Percentiles rank a stretch among this genome's conserved stretches.
phyloP scores from a whole-genome alignment of 2,329 filamentous ascomycete species.

The Hortaea werneckii region DNA sequence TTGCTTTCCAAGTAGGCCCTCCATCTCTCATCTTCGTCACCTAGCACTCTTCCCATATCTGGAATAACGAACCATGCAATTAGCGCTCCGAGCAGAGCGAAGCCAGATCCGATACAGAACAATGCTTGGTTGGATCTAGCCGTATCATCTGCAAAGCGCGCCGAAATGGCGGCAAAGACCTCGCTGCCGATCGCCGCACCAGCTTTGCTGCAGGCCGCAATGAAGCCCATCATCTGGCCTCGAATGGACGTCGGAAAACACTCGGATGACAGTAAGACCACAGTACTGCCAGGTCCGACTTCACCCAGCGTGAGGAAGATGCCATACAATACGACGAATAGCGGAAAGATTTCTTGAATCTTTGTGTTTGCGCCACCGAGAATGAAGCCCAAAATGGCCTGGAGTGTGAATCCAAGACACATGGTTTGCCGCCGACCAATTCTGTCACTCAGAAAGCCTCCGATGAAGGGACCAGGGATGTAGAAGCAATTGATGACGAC shows the following conservation, averaged over 20 bases:
- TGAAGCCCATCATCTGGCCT: conserved; percentile 43
- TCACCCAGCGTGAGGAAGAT: conserved; percentile 42
- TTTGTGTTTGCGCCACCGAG: conserved; percentile 41
- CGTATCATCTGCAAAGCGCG: too few species aligned
- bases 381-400: conserved; percentile 42
- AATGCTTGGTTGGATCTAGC: too few species aligned
- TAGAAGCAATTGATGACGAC: too few species aligned
- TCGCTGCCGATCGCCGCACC: conserved; percentile 44
- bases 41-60: too few species aligned
- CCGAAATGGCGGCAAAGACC: conserved; percentile 23
- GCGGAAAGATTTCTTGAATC: conserved; percentile 33
- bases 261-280: conserved; percentile 42
- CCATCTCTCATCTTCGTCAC: too few species aligned
- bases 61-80: too few species aligned
- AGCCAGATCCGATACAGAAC: too few species aligned
- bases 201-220: conserved; percentile 42
- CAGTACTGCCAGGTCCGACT: conserved; percentile 42
- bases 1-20: too few species aligned
- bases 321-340: conserved; percentile 45
- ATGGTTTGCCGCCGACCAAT: conserved; percentile 42
- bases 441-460: conserved; percentile 38
- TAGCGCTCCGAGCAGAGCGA: too few species aligned
- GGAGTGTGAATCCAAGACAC: conserved; percentile 39
- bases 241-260: conserved; percentile 43
- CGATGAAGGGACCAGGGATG: conserved; percentile 42